Conservation (phyloP, 73 alveolate genomes). For the Blepharisma japonicum region DNA sequence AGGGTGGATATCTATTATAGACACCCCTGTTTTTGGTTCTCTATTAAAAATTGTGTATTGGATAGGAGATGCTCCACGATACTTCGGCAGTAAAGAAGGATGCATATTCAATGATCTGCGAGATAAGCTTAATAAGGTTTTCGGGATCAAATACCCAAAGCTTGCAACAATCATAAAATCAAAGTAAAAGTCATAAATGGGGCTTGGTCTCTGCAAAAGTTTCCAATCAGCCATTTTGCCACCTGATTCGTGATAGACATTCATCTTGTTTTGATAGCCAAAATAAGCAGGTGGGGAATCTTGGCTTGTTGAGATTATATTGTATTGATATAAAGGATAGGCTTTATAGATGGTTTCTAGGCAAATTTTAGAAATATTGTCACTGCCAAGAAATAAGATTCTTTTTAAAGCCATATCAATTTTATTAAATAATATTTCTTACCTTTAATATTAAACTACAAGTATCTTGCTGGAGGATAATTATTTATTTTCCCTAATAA, state of each 20-base stretch:
- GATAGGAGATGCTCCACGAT: conserved; percentile 85
- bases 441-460: too few species aligned
- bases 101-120: conserved; percentile 57
- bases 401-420: too few species aligned
- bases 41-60: conserved; percentile 59
- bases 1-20: conserved; percentile 63
- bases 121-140: conserved; percentile 32
- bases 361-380: conserved; percentile 7
- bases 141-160: conserved; percentile 65
- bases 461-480: too few species aligned
- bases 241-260: neutral
- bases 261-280: neutral
- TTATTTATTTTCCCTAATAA: too few species aligned
- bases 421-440: too few species aligned
- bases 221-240: conserved; percentile 15
- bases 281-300: neutral
- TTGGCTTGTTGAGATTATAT: neutral
- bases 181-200: neutral
- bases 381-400: conserved; percentile 10
- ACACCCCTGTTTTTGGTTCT: conserved; percentile 72
- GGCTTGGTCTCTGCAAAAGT: neutral
- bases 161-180: conserved; percentile 52
- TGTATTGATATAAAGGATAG: neutral
- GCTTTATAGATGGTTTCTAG: neutral
- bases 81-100: conserved; percentile 79